Evolutionary conservation across 2,329 filamentous ascomycete genomes (phyloP), one percentile per base, ranked within the genome.

Genomic region (Aspergillus fumigatiaffinis): DNA sequence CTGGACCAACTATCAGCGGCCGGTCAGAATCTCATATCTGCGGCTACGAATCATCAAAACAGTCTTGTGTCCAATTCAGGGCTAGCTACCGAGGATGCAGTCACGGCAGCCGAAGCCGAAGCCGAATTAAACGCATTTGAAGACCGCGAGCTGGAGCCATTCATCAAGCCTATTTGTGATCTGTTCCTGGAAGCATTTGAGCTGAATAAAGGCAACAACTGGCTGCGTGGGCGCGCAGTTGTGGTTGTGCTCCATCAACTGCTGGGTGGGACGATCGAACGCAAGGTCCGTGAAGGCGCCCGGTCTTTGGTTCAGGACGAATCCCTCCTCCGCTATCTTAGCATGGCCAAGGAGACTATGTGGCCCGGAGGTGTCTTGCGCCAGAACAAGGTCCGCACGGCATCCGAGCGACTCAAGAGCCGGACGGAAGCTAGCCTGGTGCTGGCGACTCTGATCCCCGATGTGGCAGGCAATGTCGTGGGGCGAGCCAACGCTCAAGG

Each of bases 101-200:
- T 78, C 25, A 80, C 81, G 3, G 78, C 83, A 20, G 83, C 82
- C 2, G 94, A 97, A 77, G 94, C 92, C 0, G 92, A 97, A 75
- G 93, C 93, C 0, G 94, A 97, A 74, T 80, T 99, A 51, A 90
- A 92, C 57, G 93, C 93, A 0, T 97, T 96, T 68, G 93, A 97
- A 74, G 88, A 90, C 70, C 88, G 87, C 67, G 91, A 96, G 66
- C 81, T 92, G 2, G 92, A 96, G 70, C 94, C 94, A 1, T 97
- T 99, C 68, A 94, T 99, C 67, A 99, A 97, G 72, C 95, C 94
- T 3, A 97, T 99, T 60, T 97, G 92, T 74, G 94, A 99, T 73
- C 87, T 99, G 59, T 99, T 99, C 76, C 84, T 99, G 17, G 94
- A 99, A 71, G 85, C 92, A 0, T 99, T 99, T 69, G 92, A 96